A percentile compares a stretch with the other conserved stretches of the same genome.
Conservation (phyloP, 371 early-diverging fungal species). For the Mortierella sp. region DNA sequence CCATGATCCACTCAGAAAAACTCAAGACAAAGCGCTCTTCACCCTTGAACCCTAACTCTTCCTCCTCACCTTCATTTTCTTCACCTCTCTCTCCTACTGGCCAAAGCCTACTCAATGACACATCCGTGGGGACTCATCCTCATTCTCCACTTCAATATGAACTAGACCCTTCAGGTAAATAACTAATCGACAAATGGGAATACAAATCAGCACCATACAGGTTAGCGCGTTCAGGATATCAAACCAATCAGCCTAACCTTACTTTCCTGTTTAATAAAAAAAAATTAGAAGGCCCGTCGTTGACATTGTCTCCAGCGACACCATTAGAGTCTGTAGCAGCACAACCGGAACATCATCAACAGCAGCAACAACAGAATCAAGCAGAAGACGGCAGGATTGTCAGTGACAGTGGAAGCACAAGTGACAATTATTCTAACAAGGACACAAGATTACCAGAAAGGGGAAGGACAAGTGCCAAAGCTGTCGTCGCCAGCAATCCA, state of each 20-base stretch:
- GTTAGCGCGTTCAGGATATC: not conserved
- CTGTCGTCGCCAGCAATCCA: conserved; percentile 12
- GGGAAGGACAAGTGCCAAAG: conserved; percentile 22
- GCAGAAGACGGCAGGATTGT: conserved; percentile 4
- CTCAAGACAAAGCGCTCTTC: conserved; percentile 53
- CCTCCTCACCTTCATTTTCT: conserved; percentile 22
- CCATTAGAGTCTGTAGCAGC: conserved; percentile 31
- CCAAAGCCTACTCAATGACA: not conserved
- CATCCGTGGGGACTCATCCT: not conserved
- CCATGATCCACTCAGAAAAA: conserved; percentile 41
- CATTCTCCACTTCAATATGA: conserved; percentile 33
- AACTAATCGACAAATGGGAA: not conserved
- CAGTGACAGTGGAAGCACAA: conserved; percentile 7
- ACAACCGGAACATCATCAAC: conserved; percentile 10
- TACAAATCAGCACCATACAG: not conserved
- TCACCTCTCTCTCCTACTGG: not conserved
- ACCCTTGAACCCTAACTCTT: conserved; percentile 54
- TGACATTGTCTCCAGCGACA: conserved; percentile 42
- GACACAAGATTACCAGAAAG: conserved; percentile 22
- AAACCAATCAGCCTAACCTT: not conserved
- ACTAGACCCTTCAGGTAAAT: conserved; percentile 23
- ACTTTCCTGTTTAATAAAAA: not conserved
- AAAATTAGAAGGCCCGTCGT: conserved; percentile 26
- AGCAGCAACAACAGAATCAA: conserved; percentile 15
- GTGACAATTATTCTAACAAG: conserved; percentile 6